Percentiles rank a stretch among this genome's conserved stretches.
Evolutionary conservation across 352 stramenopile genomes (phyloP).

Genomic region (Phytophthora sp.): DNA sequence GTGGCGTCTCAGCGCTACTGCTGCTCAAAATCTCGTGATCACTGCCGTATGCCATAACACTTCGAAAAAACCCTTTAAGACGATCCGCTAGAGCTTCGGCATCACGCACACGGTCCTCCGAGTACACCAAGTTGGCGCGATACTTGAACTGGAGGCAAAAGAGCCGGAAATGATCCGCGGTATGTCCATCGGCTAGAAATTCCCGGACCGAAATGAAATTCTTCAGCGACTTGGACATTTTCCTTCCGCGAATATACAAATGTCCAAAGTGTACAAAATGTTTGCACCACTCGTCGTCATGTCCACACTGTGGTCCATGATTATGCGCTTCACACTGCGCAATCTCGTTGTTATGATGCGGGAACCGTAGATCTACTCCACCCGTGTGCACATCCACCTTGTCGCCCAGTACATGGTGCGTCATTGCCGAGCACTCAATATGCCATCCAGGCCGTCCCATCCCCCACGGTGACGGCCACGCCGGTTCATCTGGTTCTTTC

Average conservation of each 20-base stretch:
- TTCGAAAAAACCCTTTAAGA: slow-evolving; percentile 72
- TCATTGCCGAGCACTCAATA: slow-evolving; percentile 98
- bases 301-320: slow-evolving; percentile 13
- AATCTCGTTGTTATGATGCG: slow-evolving; percentile 93
- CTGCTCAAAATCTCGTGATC: slow-evolving; percentile 24
- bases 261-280: slow-evolving; percentile 98
- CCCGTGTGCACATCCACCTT: slow-evolving; percentile 96
- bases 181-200: slow-evolving; percentile 76
- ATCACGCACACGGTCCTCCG: slow-evolving; percentile 75
- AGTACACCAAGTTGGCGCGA: slow-evolving; percentile 79
- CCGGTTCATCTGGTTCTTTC: slow-evolving; percentile 75
- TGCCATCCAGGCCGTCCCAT: slow-evolving; percentile 89
- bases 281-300: slow-evolving; percentile 89
- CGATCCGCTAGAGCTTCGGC: slow-evolving; percentile 58
- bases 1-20: neutral
- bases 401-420: slow-evolving; percentile 91
- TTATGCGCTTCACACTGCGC: slow-evolving; percentile 84
- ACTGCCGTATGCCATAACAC: slow-evolving; percentile 48
- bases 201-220: slow-evolving; percentile 98
- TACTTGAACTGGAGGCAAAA: slow-evolving; percentile 93
- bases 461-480: slow-evolving; percentile 47
- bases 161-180: slow-evolving; percentile 82
- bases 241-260: slow-evolving; percentile 96
- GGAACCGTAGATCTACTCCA: slow-evolving; percentile 93
- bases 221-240: slow-evolving; percentile 99